Percentiles rank a stretch among this genome's conserved stretches.
Evolutionary conservation across 495 filamentous ascomycete species (phyloP).

Genomic region (Penicillium parvum): DNA sequence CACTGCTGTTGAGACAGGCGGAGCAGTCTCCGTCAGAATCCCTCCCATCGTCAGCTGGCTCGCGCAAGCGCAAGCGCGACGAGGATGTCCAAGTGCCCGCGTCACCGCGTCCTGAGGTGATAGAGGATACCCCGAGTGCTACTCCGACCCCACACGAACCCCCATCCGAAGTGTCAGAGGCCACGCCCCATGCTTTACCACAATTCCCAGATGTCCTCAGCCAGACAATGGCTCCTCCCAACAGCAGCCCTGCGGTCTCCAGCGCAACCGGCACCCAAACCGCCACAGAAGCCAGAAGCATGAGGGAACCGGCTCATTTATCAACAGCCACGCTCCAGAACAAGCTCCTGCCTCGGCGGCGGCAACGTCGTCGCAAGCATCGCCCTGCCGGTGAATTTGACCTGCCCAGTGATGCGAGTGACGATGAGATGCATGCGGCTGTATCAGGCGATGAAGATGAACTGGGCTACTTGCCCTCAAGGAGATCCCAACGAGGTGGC

Average conservation of each 20-base stretch:
- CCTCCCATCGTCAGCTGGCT: slow-evolving; percentile 25
- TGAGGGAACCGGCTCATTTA: slow-evolving; percentile 34
- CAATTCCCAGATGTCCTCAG: slow-evolving; percentile 37
- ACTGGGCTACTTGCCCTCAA: slow-evolving; percentile 27
- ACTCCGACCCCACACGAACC: slow-evolving; percentile 10
- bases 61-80: slow-evolving; percentile 36
- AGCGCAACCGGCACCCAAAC: slow-evolving; percentile 1
- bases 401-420: slow-evolving; percentile 29
- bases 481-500: slow-evolving; percentile 20
- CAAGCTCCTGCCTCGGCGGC: slow-evolving; percentile 43
- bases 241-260: slow-evolving; percentile 40
- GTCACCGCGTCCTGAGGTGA: slow-evolving; percentile 17
- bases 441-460: slow-evolving; percentile 40
- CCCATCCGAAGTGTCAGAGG: slow-evolving; percentile 2
- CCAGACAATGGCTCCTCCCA: slow-evolving; percentile 50
- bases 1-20: slow-evolving; percentile 19
- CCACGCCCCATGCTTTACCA: slow-evolving; percentile 8
- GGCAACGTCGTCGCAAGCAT: slow-evolving; percentile 27
- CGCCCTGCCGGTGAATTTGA: slow-evolving; percentile 15
- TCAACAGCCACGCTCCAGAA: slow-evolving; percentile 46
- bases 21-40: slow-evolving; percentile 17
- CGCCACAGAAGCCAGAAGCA: slow-evolving; percentile 21
- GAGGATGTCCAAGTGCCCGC: slow-evolving; percentile 22
- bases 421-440: slow-evolving; percentile 28
- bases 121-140: slow-evolving; percentile 17